Percentiles rank a stretch among this genome's conserved stretches.
Conservation (phyloP, 495 filamentous ascomycete species). For the Hyaloscypha hepaticicola region DNA sequence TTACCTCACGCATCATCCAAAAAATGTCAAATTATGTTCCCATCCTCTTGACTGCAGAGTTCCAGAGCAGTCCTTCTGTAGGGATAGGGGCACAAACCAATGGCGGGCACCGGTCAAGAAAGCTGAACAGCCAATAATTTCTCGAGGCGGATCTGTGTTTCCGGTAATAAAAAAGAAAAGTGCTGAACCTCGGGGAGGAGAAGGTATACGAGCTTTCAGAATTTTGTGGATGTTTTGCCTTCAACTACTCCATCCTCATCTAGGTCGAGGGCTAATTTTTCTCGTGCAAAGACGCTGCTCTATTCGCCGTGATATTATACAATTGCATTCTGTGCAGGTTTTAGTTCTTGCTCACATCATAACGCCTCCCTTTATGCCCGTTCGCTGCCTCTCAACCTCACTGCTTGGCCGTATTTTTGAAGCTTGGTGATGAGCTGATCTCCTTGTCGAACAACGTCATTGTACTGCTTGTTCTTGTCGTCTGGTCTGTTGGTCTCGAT, state of each 20-base stretch:
- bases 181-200: too few species aligned
- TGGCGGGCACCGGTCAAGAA: too few species aligned
- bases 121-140: too few species aligned
- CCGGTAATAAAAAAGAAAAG: too few species aligned
- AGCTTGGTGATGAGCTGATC: conserved; percentile 97
- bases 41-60: too few species aligned
- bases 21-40: too few species aligned
- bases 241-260: not conserved
- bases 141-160: too few species aligned
- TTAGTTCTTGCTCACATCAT: not conserved
- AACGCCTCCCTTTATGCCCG: conserved; percentile 50
- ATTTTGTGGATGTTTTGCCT: not conserved
- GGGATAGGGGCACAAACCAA: too few species aligned
- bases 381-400: conserved; percentile 91
- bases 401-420: conserved; percentile 97
- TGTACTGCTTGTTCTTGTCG: conserved; percentile 98
- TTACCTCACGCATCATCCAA: too few species aligned
- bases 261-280: not conserved
- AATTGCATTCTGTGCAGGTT: conserved; percentile 13
- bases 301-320: conserved; percentile 29
- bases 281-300: conserved; percentile 15
- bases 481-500: conserved; percentile 98
- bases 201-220: not conserved
- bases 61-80: too few species aligned
- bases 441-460: conserved; percentile 94